A percentile compares a stretch with the other conserved stretches of the same genome.
These are phyloP conservation scores for Pontederia crassipes DNA, from an alignment of 176 grass and related monocot genomes.

Conservation along the genomic window DNA sequence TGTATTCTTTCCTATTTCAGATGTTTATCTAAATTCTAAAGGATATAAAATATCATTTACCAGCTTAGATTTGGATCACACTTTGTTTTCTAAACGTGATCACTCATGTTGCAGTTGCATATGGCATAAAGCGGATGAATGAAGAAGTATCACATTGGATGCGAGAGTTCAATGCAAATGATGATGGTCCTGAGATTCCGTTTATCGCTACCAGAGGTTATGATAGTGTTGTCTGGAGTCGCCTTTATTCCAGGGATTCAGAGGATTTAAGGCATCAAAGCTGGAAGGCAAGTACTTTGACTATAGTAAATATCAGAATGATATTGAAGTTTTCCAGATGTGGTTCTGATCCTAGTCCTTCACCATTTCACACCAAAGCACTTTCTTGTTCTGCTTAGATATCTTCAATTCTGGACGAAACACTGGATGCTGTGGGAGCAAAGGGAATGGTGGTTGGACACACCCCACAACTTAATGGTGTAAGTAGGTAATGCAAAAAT, in stretches of 20 bases:
- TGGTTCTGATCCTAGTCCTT: background rate
- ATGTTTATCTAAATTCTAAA: no score
- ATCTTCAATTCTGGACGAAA: constrained; percentile 65
- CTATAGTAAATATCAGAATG: background rate
- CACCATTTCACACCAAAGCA: background rate
- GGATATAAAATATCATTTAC: constrained; percentile 1
- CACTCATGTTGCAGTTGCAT: constrained; percentile 39
- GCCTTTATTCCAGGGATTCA: constrained; percentile 62
- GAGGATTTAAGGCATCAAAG: constrained; percentile 23
- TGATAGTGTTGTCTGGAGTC: constrained; percentile 86
- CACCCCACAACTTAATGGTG: constrained; percentile 69
- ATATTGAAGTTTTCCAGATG: background rate
- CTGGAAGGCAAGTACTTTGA: constrained; percentile 37
- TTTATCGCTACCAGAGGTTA: constrained; percentile 91
- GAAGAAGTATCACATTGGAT: constrained; percentile 79
- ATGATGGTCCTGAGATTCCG: constrained; percentile 32
- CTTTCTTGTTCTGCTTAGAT: constrained; percentile 39
- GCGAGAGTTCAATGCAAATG: constrained; percentile 39
- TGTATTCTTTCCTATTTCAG: no score
- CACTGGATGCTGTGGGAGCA: constrained; percentile 52
- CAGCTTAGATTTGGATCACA: no score
- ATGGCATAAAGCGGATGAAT: constrained; percentile 81
- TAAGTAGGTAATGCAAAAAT: constrained; percentile 50
- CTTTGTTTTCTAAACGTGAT: background rate
- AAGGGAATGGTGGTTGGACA: constrained; percentile 94